phyloP scores from a whole-genome alignment of 2,329 filamentous ascomycete species.

The Penicillium sp. region DNA sequence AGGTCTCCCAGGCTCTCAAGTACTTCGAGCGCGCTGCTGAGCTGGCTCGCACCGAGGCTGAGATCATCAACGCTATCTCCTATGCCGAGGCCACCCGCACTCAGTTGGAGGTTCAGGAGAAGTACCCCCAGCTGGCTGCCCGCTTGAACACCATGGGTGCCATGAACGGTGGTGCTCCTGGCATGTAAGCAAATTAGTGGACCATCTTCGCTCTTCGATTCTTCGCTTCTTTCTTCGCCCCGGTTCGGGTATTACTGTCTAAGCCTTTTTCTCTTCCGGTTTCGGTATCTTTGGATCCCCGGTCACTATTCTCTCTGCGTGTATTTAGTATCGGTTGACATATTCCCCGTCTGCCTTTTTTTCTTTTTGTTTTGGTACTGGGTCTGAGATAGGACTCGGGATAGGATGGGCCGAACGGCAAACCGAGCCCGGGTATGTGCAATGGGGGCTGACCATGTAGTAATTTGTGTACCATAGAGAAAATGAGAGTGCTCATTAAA shows the following conservation, averaged over 20 bases:
- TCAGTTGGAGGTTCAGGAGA: conserved; percentile 87
- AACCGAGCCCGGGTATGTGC: conserved; percentile 11
- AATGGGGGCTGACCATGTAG: conserved; percentile 18
- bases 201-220: conserved; percentile 13
- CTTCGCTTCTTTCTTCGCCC: conserved; percentile 16
- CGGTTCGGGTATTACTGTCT: conserved; percentile 16
- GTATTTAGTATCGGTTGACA: conserved; percentile 31
- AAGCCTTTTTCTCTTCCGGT: conserved; percentile 16
- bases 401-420: conserved; percentile 6
- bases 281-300: conserved; percentile 16
- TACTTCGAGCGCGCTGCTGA: conserved; percentile 98
- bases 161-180: conserved; percentile 34
- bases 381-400: conserved; percentile 11
- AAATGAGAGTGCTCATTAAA: conserved; percentile 19
- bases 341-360: conserved; percentile 21
- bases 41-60: conserved; percentile 87
- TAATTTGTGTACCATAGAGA: conserved; percentile 31
- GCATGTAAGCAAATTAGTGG: conserved; percentile 27
- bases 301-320: conserved; percentile 22
- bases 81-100: conserved; percentile 97
- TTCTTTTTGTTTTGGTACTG: conserved; percentile 14
- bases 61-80: conserved; percentile 92
- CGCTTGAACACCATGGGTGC: conserved; percentile 64
- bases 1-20: conserved; percentile 88
- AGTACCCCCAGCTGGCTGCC: conserved; percentile 75